phyloP scores from a whole-genome alignment of 1,284 basidiomycete species.

The Cryptococcus neoformans region DNA sequence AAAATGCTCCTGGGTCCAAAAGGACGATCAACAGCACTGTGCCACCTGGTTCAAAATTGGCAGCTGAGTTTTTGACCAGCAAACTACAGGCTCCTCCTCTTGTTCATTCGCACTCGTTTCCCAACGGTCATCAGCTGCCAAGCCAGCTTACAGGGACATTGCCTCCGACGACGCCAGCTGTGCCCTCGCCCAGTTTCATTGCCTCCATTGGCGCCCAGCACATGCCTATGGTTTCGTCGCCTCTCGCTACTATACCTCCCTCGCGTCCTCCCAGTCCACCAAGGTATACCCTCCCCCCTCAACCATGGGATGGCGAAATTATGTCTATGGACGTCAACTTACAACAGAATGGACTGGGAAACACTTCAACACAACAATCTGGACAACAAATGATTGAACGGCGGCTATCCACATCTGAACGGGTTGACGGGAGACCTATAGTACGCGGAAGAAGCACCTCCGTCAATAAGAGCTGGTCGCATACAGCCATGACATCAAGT shows the following conservation, averaged over 20 bases:
- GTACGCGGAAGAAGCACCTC: constrained; percentile 37
- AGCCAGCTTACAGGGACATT: constrained; percentile 31
- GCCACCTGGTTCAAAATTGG: background rate
- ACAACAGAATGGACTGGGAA: background rate
- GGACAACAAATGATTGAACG: constrained; percentile 9
- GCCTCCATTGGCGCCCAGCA: constrained; percentile 29
- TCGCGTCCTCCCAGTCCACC: constrained; percentile 36
- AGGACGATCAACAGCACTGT: background rate
- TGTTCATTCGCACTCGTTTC: constrained; percentile 48
- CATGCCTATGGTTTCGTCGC: constrained; percentile 43
- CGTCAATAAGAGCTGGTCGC: constrained; percentile 26
- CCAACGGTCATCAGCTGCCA: constrained; percentile 44
- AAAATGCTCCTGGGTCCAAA: constrained; percentile 1
- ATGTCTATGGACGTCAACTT: constrained; percentile 2
- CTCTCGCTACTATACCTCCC: constrained; percentile 35
- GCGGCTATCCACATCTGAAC: constrained; percentile 14
- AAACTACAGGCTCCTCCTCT: constrained; percentile 33
- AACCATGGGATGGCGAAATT: constrained; percentile 14
- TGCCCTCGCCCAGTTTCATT: constrained; percentile 25
- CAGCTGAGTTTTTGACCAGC: constrained; percentile 1
- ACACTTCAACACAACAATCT: background rate
- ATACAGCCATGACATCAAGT: constrained; percentile 26
- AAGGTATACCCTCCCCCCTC: constrained; percentile 19
- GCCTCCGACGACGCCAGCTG: constrained; percentile 25
- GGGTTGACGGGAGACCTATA: constrained; percentile 40